Evolutionary conservation across 2,329 filamentous ascomycete genomes (phyloP), one percentile per base, ranked within the genome.

Genomic region (Alternaria triticimaculans): DNA sequence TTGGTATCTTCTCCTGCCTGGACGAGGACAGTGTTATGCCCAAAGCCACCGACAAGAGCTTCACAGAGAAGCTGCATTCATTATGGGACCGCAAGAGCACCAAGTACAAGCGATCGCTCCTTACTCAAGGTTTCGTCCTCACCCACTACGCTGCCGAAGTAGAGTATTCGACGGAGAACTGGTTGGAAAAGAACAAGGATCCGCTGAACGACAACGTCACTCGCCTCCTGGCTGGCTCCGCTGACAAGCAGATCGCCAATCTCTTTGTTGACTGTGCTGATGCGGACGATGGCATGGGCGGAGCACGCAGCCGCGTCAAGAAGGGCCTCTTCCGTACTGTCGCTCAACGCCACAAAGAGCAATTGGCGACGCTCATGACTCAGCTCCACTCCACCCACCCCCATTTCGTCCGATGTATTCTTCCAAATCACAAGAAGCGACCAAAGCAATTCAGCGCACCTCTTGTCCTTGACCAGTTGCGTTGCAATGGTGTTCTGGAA

Each of bases 1-100:
- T 99, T 61, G 96, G 96, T 84, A 97, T 99, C 73, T 99, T 99
- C 80, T 98, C 96, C 0, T 99, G 96, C 76, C 85, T 99, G 15
- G 96, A 99, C 71, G 96, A 99, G 81, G 96, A 99, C 81, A 96
- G 91, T 51, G 96, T 99, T 30, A 99, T 99, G 96, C 96, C 96
- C 30, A 99, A 98, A 81, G 96, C 96, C 4, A 97, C 95, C 1
- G 96, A 99, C 80, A 95, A 92, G 80, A 93, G 92, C 8, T 99
- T 99, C 75, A 98, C 95, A 0, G 96, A 99, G 74, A 99, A 99
- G 80, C 85, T 99, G n/a, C 93, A 99, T 81, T 91, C 91, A 0
- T 83, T 99, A 1, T 99, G 96, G 96, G 94, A 98, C 78, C 93
- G 94, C 76, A 98, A 97, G 80, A 96, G 94, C 33, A 87, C 89